phyloP scores from a whole-genome alignment of 768 basidiomycete genomes.

The Kwoniella europaea region DNA sequence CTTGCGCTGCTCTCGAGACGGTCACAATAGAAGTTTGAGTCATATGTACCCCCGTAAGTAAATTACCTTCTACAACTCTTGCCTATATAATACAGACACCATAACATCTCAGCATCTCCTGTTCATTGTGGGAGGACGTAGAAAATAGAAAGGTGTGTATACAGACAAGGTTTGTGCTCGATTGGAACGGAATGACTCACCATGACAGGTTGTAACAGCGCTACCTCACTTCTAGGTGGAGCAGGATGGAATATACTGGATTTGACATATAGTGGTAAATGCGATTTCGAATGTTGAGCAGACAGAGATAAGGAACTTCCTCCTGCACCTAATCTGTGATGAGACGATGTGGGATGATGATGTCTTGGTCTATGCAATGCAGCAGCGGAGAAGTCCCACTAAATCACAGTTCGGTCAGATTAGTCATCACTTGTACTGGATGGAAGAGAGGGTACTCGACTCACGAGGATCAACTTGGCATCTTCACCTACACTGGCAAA shows the following conservation, averaged over 20 bases:
- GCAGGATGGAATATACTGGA: slow-evolving; percentile 73
- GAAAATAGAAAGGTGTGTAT: too few species aligned
- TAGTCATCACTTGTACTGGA: slow-evolving; percentile 22
- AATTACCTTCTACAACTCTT: slow-evolving; percentile 79
- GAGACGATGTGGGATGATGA: slow-evolving; percentile 54
- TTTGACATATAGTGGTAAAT: slow-evolving; percentile 63
- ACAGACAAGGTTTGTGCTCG: not conserved
- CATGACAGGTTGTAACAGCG: slow-evolving; percentile 86
- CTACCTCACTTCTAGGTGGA: slow-evolving; percentile 86
- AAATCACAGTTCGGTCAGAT: not conserved
- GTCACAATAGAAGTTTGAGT: slow-evolving; percentile 79
- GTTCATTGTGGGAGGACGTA: too few species aligned
- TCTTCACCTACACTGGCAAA: slow-evolving; percentile 98
- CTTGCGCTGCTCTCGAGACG: slow-evolving; percentile 73
- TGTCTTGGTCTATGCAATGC: slow-evolving; percentile 86
- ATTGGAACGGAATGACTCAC: slow-evolving; percentile 61
- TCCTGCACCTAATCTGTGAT: slow-evolving; percentile 72
- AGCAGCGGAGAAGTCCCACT: slow-evolving; percentile 96
- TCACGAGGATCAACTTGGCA: slow-evolving; percentile 86
- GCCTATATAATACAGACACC: slow-evolving; percentile 61
- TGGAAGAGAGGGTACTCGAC: slow-evolving; percentile 46
- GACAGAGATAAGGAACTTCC: slow-evolving; percentile 78
- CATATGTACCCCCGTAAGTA: slow-evolving; percentile 75
- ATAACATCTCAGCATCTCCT: too few species aligned
- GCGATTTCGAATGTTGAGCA: slow-evolving; percentile 60